Evolutionary conservation across 371 early-diverging fungal species (phyloP), one percentile per base, ranked within the genome.

Genomic region (Rhizopus sp.): DNA sequence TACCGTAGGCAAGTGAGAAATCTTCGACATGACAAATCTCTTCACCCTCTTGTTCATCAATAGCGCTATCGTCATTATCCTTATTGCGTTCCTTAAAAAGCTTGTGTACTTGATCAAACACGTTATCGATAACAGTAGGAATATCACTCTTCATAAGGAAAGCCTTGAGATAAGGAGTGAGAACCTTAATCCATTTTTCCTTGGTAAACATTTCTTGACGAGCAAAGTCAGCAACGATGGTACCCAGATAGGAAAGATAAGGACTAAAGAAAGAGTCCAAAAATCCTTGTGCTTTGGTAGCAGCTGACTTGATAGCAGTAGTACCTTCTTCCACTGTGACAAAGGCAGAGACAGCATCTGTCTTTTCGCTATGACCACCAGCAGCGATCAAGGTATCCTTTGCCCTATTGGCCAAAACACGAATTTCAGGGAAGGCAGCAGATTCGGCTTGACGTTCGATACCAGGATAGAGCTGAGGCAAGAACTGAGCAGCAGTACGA

Each of bases 1-100:
- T 89, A 66, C 92, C 92, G 66, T 92, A 92, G 10, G 90, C 92
- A 32, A 92, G 75, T 32, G 82, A 80, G 63, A 92, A 92, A 60
- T 87, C 87, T 46, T 87, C 86, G 57, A 87, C 85, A 68, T 82
- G 79, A 73, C 90, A 89, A 33, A 92, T 76, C 54, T 88, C 87
- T 57, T 85, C 92, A 46, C 84, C 86, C 40, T 86, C 85, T 49
- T 75, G 73, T 8, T 78, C 64, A 55, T 78, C 76, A 53, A 75
- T 65, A 15, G 68, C 65, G 46, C 49, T 31, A 41, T 85, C 87
- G 13, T 74, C 77, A 31, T 72, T 75, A 30, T 75, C 77, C 4
- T 63, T 65, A 16, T 70, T 61, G 55, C 75, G 75, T 55, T 77
- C 75, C 57, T 76, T 75, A 59, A 70, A 82, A 39, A 73, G 49